Evolutionary conservation across 2,329 filamentous ascomycete genomes (phyloP), one percentile per base, ranked within the genome.

Genomic region (Monosporascus sp.): DNA sequence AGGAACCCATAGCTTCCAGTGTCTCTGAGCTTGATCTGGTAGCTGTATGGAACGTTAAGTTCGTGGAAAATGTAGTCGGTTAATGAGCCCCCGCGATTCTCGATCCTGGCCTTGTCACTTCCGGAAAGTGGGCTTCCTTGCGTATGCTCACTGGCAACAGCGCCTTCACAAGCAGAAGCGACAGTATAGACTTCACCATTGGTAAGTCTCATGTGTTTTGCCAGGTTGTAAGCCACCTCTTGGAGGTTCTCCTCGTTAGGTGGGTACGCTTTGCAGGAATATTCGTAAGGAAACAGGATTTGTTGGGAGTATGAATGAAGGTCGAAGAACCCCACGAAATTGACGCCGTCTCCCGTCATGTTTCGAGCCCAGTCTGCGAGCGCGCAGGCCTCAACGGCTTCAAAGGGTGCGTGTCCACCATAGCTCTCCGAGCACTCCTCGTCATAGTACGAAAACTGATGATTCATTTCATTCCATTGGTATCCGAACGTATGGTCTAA

Each of bases 61-160:
- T 95, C 88, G 62, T 96, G 89, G 68, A 96, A 96, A 71, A 99
- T 96, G 85, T 89, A 97, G 71, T 97, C 94, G 43, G 97, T 83
- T 1, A 89, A 90, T 48, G 89, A 92, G 3, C 93, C 93, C 39
- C 93, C 92, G 3, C 86, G 84, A 0, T 81, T 81, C 66, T 94
- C 89, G 57, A 92, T 82, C 39, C 60, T 56, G 17, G 51, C 83
- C 76, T 3, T 67, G 60, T 61, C 51, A 61, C 53, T 65, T 61
- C 56, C 65, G 62, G 37, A 51, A 50, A 27, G 48, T 50, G 41
- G 47, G n/a, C 49, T 46, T 25, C 65, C 61, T 25, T 54, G 60
- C 38, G 63, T 62, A 65, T 50, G 62, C 59, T 52, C 53, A 53
- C 61, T 63, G 8, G 73, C 64, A 1, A 88, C 80, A 18, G 89